phyloP scores from a whole-genome alignment of 2,329 filamentous ascomycete genomes.

The Diplodia intermedia region DNA sequence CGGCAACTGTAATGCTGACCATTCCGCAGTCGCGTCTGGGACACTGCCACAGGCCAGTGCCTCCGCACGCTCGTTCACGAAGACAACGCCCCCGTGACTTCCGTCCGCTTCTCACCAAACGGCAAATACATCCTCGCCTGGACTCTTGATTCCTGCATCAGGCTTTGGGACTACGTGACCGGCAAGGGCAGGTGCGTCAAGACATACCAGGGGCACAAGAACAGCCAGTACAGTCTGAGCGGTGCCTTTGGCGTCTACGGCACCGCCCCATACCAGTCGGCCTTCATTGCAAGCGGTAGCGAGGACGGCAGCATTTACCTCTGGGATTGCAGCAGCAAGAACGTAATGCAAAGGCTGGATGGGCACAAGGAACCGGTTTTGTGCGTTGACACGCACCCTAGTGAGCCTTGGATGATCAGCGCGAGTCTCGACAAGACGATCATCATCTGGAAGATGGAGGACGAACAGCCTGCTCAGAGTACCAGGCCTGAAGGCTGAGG shows the following conservation, averaged over 20 bases:
- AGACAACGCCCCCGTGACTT: conserved; percentile 88
- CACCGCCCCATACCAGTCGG: conserved; percentile 48
- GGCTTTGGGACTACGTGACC: conserved; percentile 93
- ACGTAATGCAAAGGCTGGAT: conserved; percentile 72
- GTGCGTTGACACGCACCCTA: conserved; percentile 65
- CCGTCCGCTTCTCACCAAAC: conserved; percentile 92
- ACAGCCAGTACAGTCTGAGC: conserved; percentile 82
- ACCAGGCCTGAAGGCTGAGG: background rate
- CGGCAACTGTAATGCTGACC: conserved; percentile 46
- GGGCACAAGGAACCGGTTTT: conserved; percentile 65
- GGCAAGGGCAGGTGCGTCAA: conserved; percentile 91
- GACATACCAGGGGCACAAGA: conserved; percentile 93
- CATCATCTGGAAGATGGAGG: conserved; percentile 63
- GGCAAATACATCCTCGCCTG: conserved; percentile 91
- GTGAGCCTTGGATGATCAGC: conserved; percentile 63
- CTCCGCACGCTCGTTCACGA: conserved; percentile 94
- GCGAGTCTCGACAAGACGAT: conserved; percentile 68
- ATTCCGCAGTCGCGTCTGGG: conserved; percentile 75
- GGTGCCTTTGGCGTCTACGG: conserved; percentile 79
- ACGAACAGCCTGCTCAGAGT: conserved; percentile 24
- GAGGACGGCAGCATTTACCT: conserved; percentile 85
- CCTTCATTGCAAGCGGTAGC: conserved; percentile 81
- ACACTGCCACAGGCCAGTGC: conserved; percentile 93
- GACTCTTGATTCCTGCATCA: conserved; percentile 86
- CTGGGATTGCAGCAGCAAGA: conserved; percentile 91